These are phyloP conservation scores for Ustilago bromivora DNA, from an alignment of 1,284 basidiomycete genomes.

Conservation along the genomic window DNA sequence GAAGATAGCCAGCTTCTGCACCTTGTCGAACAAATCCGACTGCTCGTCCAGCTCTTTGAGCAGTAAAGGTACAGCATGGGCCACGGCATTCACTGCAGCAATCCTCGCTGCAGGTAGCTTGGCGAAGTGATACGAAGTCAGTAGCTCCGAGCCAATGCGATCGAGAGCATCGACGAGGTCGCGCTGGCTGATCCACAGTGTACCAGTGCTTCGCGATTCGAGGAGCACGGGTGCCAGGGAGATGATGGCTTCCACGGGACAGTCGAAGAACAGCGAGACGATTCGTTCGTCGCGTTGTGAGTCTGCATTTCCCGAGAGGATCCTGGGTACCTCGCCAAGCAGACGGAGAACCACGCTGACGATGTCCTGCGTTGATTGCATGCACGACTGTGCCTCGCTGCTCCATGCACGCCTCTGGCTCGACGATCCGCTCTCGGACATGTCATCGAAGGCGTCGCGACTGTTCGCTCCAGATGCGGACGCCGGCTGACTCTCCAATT, in stretches of 20 bases:
- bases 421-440: conserved; percentile 21
- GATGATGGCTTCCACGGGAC: conserved; percentile 16
- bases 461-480: background rate
- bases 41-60: conserved; percentile 17
- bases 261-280: conserved; percentile 31
- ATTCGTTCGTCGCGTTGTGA: conserved; percentile 23
- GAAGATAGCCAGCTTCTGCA: conserved; percentile 37
- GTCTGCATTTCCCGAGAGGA: conserved; percentile 19
- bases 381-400: background rate
- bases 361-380: conserved; percentile 1
- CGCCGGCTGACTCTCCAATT: background rate
- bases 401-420: background rate
- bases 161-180: conserved; percentile 41
- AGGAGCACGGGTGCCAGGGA: conserved; percentile 27
- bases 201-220: conserved; percentile 10
- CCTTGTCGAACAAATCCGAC: conserved; percentile 41
- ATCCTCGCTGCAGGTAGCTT: conserved; percentile 23
- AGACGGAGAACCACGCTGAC: conserved; percentile 19
- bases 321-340: conserved; percentile 18
- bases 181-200: conserved; percentile 36
- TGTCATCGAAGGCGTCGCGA: conserved; percentile 33
- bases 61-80: conserved; percentile 24
- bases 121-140: conserved; percentile 29
- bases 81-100: conserved; percentile 22
- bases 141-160: conserved; percentile 42